A percentile compares a stretch with the other conserved stretches of the same genome.
phyloP scores from a whole-genome alignment of 371 early-diverging fungal genomes.

The Synchytrium microbalum region DNA sequence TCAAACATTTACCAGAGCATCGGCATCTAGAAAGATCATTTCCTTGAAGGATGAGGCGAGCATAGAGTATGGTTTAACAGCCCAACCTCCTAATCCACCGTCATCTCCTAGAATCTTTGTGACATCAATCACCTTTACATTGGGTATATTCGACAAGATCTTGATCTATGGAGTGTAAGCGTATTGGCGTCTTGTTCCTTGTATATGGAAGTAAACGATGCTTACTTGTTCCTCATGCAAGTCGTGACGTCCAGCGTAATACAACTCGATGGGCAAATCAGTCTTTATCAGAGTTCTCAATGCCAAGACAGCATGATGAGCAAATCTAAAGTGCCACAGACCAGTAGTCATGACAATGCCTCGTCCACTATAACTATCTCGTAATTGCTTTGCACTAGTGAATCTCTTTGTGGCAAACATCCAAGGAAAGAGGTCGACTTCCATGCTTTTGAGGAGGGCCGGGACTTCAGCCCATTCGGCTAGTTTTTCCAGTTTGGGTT shows the following conservation, averaged over 20 bases:
- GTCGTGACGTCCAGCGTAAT: slow-evolving; percentile 53
- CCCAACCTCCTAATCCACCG: slow-evolving; percentile 40
- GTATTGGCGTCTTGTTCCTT: slow-evolving; percentile 33
- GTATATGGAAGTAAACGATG: too few relatives aligned
- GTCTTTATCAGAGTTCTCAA: slow-evolving; percentile 49
- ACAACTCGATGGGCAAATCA: slow-evolving; percentile 62
- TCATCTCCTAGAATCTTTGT: slow-evolving; percentile 40
- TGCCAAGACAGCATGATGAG: slow-evolving; percentile 44
- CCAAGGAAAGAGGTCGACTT: background rate
- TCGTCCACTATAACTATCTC: slow-evolving; percentile 24
- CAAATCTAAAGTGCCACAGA: slow-evolving; percentile 50
- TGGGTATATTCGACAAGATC: slow-evolving; percentile 8
- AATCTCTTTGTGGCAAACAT: background rate
- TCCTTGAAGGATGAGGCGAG: slow-evolving; percentile 56
- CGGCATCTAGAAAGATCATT: slow-evolving; percentile 66
- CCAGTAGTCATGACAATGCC: slow-evolving; percentile 67
- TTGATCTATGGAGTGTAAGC: slow-evolving; percentile 20
- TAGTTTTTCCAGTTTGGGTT: background rate
- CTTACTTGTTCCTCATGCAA: slow-evolving; percentile 20
- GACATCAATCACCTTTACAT: slow-evolving; percentile 44
- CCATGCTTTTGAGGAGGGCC: background rate
- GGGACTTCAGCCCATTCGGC: background rate
- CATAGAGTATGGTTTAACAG: slow-evolving; percentile 56
- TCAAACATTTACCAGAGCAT: slow-evolving; percentile 41
- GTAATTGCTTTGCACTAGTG: background rate